phyloP scores from a whole-genome alignment of 208 protist genomes.

The Leishmania tarentolae region DNA sequence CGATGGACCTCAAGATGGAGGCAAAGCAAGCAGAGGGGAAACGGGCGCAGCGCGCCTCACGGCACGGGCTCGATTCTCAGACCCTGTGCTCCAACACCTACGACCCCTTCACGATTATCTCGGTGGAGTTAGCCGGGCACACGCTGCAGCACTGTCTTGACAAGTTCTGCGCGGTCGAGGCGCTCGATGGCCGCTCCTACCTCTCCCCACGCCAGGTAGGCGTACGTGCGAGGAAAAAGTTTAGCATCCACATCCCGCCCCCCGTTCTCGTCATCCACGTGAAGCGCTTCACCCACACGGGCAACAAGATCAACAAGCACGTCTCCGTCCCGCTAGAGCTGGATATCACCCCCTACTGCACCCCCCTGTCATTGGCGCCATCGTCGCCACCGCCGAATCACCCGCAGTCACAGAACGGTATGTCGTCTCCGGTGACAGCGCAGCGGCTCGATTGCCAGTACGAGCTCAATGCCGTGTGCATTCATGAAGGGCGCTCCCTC shows the following conservation, averaged over 20 bases:
- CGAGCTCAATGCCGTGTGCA: slow-evolving; percentile 87
- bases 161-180: slow-evolving; percentile 75
- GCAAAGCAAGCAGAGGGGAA: slow-evolving; percentile 22
- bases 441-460: slow-evolving; percentile 44
- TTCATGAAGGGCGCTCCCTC: slow-evolving; percentile 84
- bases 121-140: slow-evolving; percentile 69
- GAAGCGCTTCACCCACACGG: slow-evolving; percentile 82
- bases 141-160: slow-evolving; percentile 79
- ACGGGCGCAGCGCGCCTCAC: slow-evolving; percentile 1
- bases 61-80: slow-evolving; percentile 23
- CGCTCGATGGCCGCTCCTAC: slow-evolving; percentile 77
- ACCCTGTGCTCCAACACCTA: slow-evolving; percentile 82
- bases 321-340: slow-evolving; percentile 68
- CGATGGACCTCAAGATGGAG: slow-evolving; percentile 73
- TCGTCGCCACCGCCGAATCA: not conserved
- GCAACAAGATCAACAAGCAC: slow-evolving; percentile 69
- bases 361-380: slow-evolving; percentile 11
- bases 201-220: slow-evolving; percentile 70
- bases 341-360: slow-evolving; percentile 70
- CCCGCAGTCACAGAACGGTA: not conserved
- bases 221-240: slow-evolving; percentile 82
- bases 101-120: slow-evolving; percentile 84
- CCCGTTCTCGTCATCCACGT: slow-evolving; percentile 87
- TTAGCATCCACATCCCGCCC: slow-evolving; percentile 79
- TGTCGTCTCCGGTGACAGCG: not conserved